phyloP scores from a whole-genome alignment of 768 basidiomycete species.

The Lentinula detonsa region DNA sequence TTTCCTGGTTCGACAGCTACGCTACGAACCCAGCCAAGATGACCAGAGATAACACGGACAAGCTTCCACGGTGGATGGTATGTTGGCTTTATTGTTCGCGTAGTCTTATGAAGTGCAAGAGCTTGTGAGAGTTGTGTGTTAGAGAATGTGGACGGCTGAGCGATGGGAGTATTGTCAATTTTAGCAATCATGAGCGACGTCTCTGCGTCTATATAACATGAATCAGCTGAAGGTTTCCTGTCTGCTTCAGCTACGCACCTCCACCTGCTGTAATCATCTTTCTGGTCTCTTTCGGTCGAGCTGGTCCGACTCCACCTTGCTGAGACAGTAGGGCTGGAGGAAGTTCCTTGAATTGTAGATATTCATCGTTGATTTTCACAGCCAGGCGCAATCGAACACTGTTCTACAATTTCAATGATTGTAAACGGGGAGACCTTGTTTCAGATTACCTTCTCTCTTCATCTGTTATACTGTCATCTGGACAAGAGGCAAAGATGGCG shows the following conservation, averaged over 20 bases:
- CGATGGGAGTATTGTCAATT: constrained; percentile 67
- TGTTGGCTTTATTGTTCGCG: constrained; percentile 88
- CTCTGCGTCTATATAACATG: constrained; percentile 24
- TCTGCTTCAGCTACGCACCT: constrained; percentile 23
- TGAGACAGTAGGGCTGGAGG: constrained; percentile 78
- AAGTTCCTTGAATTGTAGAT: constrained; percentile 77
- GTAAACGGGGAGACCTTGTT: not conserved
- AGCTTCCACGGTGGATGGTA: constrained; percentile 98
- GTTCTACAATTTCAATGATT: not conserved
- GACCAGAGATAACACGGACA: constrained; percentile 92
- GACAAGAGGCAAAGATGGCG: constrained; percentile 60
- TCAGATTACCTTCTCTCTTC: constrained; percentile 65
- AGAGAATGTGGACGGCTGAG: constrained; percentile 69
- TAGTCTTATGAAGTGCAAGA: constrained; percentile 88
- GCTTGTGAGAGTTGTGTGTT: constrained; percentile 76
- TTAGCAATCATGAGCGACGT: constrained; percentile 66
- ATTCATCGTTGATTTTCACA: constrained; percentile 88
- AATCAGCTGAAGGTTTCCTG: not conserved
- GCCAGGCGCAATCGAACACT: constrained; percentile 72
- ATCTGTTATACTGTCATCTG: constrained; percentile 53
- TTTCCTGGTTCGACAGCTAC: constrained; percentile 98
- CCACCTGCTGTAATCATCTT: constrained; percentile 73
- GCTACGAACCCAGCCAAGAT: constrained; percentile 95
- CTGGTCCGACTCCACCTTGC: constrained; percentile 76
- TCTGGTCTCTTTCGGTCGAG: constrained; percentile 55